A percentile compares a stretch with the other conserved stretches of the same genome.
These are phyloP conservation scores for Medicago arabica DNA, from an alignment of 306 rosid genomes.

Conservation along the genomic window DNA sequence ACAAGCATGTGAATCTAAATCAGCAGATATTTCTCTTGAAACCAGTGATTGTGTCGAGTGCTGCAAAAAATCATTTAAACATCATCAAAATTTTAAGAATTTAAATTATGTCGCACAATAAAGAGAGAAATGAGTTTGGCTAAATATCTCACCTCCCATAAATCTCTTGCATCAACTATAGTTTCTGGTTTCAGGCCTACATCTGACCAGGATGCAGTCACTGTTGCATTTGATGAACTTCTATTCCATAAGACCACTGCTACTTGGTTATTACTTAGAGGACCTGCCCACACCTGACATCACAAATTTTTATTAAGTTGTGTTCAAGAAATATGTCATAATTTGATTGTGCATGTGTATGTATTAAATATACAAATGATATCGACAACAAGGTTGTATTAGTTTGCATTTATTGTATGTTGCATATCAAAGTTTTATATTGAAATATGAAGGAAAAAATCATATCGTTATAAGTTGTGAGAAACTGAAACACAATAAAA, in stretches of 20 bases:
- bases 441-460: background rate
- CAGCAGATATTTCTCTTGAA: slow-evolving; percentile 44
- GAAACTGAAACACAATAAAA: background rate
- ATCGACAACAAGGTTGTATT: background rate
- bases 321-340: background rate
- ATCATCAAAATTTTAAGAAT: background rate
- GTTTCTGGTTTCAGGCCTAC: slow-evolving; percentile 53
- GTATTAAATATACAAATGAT: background rate
- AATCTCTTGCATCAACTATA: slow-evolving; percentile 55
- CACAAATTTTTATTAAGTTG: background rate
- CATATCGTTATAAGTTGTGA: background rate
- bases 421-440: background rate
- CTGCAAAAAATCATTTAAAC: slow-evolving; percentile 46
- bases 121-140: background rate
- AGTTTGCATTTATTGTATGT: background rate
- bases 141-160: slow-evolving; percentile 61
- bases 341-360: background rate
- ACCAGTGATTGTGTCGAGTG: slow-evolving; percentile 50
- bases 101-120: background rate
- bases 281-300: slow-evolving; percentile 78
- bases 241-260: slow-evolving; percentile 72
- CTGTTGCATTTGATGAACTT: slow-evolving; percentile 54
- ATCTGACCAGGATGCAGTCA: slow-evolving; percentile 62
- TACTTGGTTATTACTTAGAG: slow-evolving; percentile 49
- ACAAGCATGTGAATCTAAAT: slow-evolving; percentile 66